Base-by-base conservation (phyloP, 2,329 filamentous ascomycete species). In the Pyrenochaeta sp. region DNA sequence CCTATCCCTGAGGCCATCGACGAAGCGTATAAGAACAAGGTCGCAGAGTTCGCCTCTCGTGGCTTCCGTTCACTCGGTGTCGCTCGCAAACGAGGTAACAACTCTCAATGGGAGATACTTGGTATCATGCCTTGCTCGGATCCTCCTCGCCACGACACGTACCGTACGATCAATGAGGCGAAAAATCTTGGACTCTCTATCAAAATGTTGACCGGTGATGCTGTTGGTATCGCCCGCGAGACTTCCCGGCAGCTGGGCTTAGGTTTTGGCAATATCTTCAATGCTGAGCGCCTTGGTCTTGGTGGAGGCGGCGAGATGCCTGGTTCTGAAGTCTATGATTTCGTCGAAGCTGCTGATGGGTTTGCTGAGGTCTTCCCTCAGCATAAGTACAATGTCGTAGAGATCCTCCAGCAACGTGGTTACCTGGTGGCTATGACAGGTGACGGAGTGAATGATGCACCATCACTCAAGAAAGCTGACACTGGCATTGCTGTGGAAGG, bases 181-280 rank as follows among this genome's bases (percentile, higher is more conserved):
- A 94, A 95, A 85, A 86, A 84, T 64, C 88, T 96, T 58, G 92
- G 92, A 84, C 85, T 96, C 61, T 93, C 90, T 68, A 93, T 96
- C 82, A 96, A 96, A 86, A 96, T 96, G 92, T 87, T 96, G 82
- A 96, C 93, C 81, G 92, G 92, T 86, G 92, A 96, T 77, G 92
- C 93, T 67, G 92, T 96, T 76, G 93, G 92, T 79, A 96, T 96
- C 78, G 92, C 92, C 71, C 90, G 91, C 83, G 92, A 96, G 81
- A 96, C 92, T 69, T 95, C 92, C 53, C 91, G 92, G 73, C 91
- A 95, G 81, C 90, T 96, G 66, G 92, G 92, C 83, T 89, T 96
- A 59, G 92, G 92, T 73, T 95, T 92, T 74, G 13, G 13, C 34
- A 96, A 96, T 80, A 89, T 96, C 72, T 96, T 96, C 85, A 95